Evolutionary conservation across 495 filamentous ascomycete genomes (phyloP).

Genomic region (Barbatosphaeria neglecta): DNA sequence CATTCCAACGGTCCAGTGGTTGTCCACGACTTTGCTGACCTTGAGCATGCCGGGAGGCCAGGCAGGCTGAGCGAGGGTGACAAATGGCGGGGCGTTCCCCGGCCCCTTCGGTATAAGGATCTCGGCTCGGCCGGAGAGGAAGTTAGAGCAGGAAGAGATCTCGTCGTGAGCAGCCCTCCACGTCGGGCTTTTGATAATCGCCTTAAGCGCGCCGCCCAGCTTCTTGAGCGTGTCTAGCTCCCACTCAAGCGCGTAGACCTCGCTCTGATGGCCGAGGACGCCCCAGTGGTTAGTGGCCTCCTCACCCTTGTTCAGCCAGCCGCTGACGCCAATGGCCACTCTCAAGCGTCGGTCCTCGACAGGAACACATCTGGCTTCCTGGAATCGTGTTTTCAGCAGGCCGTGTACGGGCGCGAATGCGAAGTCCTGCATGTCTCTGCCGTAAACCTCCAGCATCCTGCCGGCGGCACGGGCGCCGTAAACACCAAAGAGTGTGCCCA

Average conservation of each 20-base stretch:
- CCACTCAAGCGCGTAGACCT: conserved; percentile 78
- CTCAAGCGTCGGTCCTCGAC: conserved; percentile 51
- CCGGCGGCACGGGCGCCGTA: conserved; percentile 78
- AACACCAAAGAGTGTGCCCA: conserved; percentile 79
- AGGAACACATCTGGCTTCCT: conserved; percentile 27
- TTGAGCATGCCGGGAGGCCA: conserved; percentile 74
- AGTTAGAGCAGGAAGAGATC: too few species aligned
- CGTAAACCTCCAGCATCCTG: conserved; percentile 79
- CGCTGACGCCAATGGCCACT: conserved; percentile 71
- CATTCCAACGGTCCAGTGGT: conserved; percentile 78
- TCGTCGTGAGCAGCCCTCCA: conserved; percentile 69
- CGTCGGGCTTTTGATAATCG: conserved; percentile 61
- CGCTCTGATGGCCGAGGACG: conserved; percentile 53
- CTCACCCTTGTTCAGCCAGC: conserved; percentile 63
- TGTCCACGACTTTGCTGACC: conserved; percentile 71
- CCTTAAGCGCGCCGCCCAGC: conserved; percentile 62
- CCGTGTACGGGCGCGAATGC: conserved; percentile 68
- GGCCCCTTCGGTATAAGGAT: too few species aligned
- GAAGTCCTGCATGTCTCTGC: conserved; percentile 79
- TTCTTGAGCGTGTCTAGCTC: conserved; percentile 68
- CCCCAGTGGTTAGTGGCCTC: conserved; percentile 68
- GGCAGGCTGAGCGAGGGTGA: conserved; percentile 52
- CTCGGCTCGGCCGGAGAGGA: too few species aligned
- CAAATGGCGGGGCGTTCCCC: conserved; percentile 52
- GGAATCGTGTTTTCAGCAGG: conserved; percentile 11